These are phyloP conservation scores for Wickerhamiella pararugosa DNA, from an alignment of 1,139 yeast species.

Conservation along the genomic window DNA sequence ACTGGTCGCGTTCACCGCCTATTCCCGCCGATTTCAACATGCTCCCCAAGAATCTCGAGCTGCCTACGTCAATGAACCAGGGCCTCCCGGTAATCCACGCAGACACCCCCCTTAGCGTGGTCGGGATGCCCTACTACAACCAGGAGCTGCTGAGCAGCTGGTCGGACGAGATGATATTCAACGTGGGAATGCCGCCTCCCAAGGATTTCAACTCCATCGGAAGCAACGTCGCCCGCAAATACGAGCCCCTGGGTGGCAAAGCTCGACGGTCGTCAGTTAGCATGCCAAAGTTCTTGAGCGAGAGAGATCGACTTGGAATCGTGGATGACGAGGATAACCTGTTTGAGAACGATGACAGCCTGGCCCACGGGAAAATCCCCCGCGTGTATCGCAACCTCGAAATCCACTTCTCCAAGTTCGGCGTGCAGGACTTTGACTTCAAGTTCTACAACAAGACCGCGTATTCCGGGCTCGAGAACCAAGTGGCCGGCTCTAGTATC, in stretches of 20 bases:
- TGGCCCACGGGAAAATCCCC: constrained; percentile 30
- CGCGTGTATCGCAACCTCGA: constrained; percentile 62
- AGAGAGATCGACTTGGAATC: constrained; percentile 29
- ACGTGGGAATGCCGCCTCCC: constrained; percentile 23
- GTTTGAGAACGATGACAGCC: constrained; percentile 14
- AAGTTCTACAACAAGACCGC: constrained; percentile 61
- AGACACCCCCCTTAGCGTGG: constrained; percentile 43
- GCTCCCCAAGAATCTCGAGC: constrained; percentile 38
- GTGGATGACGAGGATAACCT: constrained; percentile 14
- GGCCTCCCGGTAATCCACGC: constrained; percentile 25
- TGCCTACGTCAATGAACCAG: constrained; percentile 27
- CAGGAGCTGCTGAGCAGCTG: constrained; percentile 69
- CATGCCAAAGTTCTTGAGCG: constrained; percentile 62
- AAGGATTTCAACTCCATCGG: constrained; percentile 8
- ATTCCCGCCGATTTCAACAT: constrained; percentile 24
- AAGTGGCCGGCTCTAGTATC: constrained; percentile 57
- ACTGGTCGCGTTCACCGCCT: constrained; percentile 42
- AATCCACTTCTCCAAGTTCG: constrained; percentile 76
- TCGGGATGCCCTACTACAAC: constrained; percentile 82
- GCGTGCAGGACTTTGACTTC: constrained; percentile 90
- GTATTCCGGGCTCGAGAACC: constrained; percentile 81
- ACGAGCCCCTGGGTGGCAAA: constrained; percentile 29
- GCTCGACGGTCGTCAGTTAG: constrained; percentile 23
- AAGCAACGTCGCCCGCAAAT: constrained; percentile 28
- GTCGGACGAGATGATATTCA: constrained; percentile 24